Base-by-base conservation (phyloP, 1,284 basidiomycete genomes). In the Rhizoctonia solani region DNA sequence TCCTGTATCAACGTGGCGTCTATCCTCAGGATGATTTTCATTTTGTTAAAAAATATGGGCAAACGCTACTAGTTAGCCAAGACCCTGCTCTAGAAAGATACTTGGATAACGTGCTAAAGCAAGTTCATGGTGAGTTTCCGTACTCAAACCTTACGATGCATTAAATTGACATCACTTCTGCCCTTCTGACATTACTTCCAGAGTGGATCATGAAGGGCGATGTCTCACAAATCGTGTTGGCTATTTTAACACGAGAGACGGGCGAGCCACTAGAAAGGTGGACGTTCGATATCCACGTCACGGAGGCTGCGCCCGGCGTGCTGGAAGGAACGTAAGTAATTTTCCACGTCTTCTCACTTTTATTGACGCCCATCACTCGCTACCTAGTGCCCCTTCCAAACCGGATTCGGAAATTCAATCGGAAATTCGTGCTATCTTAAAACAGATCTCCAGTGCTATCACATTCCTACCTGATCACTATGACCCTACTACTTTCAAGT, bases 1-100 rank as follows among this genome's bases (percentile, higher is more conserved):
- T 99, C 74, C 82, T 99, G 52, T 99, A 97, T 79, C 96, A 99
- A 79, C 86, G 97, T 30, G 93, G 93, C 61, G 93, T 99, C 30
- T 99, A 99, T 76, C 95, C 97, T 1, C 89, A 93, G 0, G 96
- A 99, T 77, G 97, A 99, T 78, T 99, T 99, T 76, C 95, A 97
- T 74, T 93, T 95, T 90, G 93, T 98, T 67, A 98, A 98, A 79
- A 99, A 98, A 77, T 99, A 98, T 73, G 96, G 96, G 0, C 88
- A 98, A 72, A 95, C 94, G 0, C 92, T 99, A 73, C 85, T 99
- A 29, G 89, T 97, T 1, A 97, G 95, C 0, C 90, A 95, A 70
- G 95, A 99, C 74, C 88, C 95, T 59, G 90, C 90, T 0, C 79
- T 99, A 50, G 92, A 95, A 74, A 92, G 90, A 74, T 99, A 99